These are phyloP conservation scores for Fragilaria crotonensis DNA, from an alignment of 108 stramenopile species.

Conservation along the genomic window DNA sequence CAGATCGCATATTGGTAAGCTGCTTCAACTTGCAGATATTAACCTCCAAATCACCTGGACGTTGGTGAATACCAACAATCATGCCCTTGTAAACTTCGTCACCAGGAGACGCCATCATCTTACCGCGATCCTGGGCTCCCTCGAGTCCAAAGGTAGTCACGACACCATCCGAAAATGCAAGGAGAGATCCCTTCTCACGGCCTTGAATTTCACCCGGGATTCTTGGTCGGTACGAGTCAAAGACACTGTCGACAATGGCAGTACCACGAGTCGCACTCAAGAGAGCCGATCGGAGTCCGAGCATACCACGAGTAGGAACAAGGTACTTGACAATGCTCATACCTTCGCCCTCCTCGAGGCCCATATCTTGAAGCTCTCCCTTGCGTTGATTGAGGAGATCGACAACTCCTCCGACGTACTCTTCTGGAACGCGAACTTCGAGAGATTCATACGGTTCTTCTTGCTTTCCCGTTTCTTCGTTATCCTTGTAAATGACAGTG, in stretches of 20 bases:
- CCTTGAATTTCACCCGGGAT: constrained; percentile 82
- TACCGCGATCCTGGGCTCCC: constrained; percentile 92
- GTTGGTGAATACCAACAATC: constrained; percentile 98
- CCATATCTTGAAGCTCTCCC: constrained; percentile 94
- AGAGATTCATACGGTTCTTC: constrained; percentile 96
- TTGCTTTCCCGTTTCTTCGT: constrained; percentile 84
- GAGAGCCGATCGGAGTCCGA: constrained; percentile 89
- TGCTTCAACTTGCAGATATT: constrained; percentile 96
- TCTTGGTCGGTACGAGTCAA: constrained; percentile 87
- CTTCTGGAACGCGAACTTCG: constrained; percentile 92
- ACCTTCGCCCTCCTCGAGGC: constrained; percentile 77
- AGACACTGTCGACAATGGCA: constrained; percentile 92
- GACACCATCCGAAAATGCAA: constrained; percentile 89
- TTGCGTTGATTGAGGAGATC: constrained; percentile 89
- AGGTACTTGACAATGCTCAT: constrained; percentile 87
- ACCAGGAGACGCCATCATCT: constrained; percentile 75
- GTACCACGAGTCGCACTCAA: constrained; percentile 93
- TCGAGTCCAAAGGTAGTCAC: constrained; percentile 89
- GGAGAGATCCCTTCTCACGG: constrained; percentile 92
- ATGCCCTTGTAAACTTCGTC: constrained; percentile 93
- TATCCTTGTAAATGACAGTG: constrained; percentile 85
- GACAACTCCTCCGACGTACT: constrained; percentile 87
- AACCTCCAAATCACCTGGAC: constrained; percentile 94
- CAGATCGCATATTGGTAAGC: constrained; percentile 97
- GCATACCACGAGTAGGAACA: constrained; percentile 97